A percentile compares a stretch with the other conserved stretches of the same genome.
phyloP scores from a whole-genome alignment of 257 asterid genomes.

The Salvia hispanica region DNA sequence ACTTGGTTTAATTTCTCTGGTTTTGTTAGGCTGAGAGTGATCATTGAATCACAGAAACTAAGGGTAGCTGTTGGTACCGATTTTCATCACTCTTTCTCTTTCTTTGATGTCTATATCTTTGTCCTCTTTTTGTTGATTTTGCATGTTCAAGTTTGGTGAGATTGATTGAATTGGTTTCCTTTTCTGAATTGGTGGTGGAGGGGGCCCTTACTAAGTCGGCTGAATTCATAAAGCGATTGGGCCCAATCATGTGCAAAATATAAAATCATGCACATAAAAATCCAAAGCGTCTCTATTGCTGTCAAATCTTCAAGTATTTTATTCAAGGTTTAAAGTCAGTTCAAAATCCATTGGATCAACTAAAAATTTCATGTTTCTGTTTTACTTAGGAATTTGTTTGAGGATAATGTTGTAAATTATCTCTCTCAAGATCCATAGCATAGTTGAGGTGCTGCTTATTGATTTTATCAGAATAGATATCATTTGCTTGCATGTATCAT shows the following conservation, averaged over 20 bases:
- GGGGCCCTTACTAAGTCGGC: conserved; percentile 52
- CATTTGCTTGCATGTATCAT: neutral
- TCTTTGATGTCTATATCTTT: conserved; percentile 23
- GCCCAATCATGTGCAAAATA: conserved; percentile 46
- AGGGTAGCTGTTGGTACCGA: conserved; percentile 18
- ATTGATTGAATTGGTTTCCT: conserved; percentile 38
- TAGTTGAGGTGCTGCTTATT: neutral
- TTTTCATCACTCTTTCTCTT: conserved; percentile 15
- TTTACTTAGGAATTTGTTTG: conserved; percentile 23
- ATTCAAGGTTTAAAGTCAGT: conserved; percentile 31
- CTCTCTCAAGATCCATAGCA: conserved; percentile 3
- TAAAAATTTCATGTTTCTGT: conserved; percentile 30
- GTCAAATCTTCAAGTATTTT: conserved; percentile 35
- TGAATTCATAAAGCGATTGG: conserved; percentile 38
- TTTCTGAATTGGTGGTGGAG: conserved; percentile 38
- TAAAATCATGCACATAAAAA: conserved; percentile 31
- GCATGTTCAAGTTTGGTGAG: conserved; percentile 52
- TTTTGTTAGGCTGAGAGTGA: conserved; percentile 27
- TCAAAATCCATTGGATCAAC: conserved; percentile 50
- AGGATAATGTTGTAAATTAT: neutral
- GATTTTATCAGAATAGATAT: neutral
- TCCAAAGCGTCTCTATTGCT: conserved; percentile 32
- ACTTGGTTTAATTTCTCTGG: neutral
- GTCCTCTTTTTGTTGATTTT: conserved; percentile 35
- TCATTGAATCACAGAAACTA: conserved; percentile 8